These are phyloP conservation scores for Fusarium agapanthi DNA, from an alignment of 2,329 filamentous ascomycete species.

Conservation along the genomic window DNA sequence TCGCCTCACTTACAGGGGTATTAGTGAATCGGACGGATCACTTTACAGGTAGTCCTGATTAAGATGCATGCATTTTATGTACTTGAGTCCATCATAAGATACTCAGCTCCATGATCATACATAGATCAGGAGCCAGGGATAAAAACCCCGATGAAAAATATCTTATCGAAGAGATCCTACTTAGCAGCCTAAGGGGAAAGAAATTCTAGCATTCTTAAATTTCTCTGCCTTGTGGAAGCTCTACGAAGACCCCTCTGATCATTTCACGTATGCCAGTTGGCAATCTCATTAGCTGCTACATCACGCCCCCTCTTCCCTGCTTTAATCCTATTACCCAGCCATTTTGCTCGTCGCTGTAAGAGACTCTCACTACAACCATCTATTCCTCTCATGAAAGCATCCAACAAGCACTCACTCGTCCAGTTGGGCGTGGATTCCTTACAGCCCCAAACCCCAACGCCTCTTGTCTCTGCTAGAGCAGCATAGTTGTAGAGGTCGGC, in stretches of 20 bases:
- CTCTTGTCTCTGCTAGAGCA: constrained; percentile 51
- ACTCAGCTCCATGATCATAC: too few relatives aligned
- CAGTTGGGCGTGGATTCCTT: constrained; percentile 46
- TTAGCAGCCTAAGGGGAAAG: too few relatives aligned
- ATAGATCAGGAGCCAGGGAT: too few relatives aligned
- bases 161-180: too few relatives aligned
- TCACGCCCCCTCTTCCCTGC: background rate
- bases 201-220: too few relatives aligned
- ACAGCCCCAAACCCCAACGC: constrained; percentile 53
- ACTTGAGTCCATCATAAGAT: background rate
- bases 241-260: background rate
- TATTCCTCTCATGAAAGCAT: constrained; percentile 35
- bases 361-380: background rate
- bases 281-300: background rate
- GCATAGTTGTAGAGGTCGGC: constrained; percentile 57
- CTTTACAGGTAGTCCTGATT: background rate
- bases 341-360: background rate
- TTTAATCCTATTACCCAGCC: background rate
- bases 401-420: constrained; percentile 38
- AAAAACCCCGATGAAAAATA: too few relatives aligned
- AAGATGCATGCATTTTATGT: background rate
- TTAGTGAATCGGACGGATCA: too few relatives aligned
- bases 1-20: background rate
- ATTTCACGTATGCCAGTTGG: background rate
- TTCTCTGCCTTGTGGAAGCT: too few relatives aligned